Evolutionary conservation across 2,329 filamentous ascomycete genomes (phyloP), one percentile per base, ranked within the genome.

Genomic region (Trichoderma brevicompactum): DNA sequence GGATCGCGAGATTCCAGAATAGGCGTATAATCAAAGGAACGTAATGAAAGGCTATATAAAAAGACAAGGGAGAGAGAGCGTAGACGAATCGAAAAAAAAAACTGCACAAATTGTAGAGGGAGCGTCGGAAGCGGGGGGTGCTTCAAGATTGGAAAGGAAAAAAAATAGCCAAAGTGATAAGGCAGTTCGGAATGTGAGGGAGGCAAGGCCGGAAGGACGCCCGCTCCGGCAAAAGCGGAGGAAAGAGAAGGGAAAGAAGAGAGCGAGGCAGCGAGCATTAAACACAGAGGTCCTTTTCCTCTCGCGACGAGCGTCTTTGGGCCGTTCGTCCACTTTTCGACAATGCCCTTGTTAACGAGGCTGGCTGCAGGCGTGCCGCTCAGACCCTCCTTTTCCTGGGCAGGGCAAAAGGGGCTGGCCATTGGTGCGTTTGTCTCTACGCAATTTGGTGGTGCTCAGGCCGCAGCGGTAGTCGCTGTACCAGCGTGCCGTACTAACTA

Each of bases 361-460:
- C 44, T 52, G 64, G 54, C 54, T 28, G 23, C 64, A 65, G 63
- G 55, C 44, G 19, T 53, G 55, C 50, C 55, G 64, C 64, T 32
- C 49, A 52, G 64, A 54, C 64, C 48, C 64, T 65, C 64, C 55
- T 65, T 19, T 19, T 15, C 32, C 53, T 43, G 46, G 55, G 55
- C 41, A 38, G 55, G 46, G 55, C 38, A 65, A 65, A 65, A 65
- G 64, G 64, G 64, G 64, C 48, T 65, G 63, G 60, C 50, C 50
- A 64, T 64, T 64, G 60, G 60, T 55, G 46, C 59, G 48, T 52
- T 62, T 62, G 59, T 43, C 52, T 64, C 53, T 46, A 40, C 44
- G 61, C 32, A 55, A 56, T 64, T 55, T 62, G 40, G 28, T 7
- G 12, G 38, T 52, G 32, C 32, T 23, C 44, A 38, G 46, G 36